Percentiles rank a stretch among this genome's conserved stretches.
These are phyloP conservation scores for Ustilago bromivora DNA, from an alignment of 1,284 basidiomycete genomes.

Conservation along the genomic window DNA sequence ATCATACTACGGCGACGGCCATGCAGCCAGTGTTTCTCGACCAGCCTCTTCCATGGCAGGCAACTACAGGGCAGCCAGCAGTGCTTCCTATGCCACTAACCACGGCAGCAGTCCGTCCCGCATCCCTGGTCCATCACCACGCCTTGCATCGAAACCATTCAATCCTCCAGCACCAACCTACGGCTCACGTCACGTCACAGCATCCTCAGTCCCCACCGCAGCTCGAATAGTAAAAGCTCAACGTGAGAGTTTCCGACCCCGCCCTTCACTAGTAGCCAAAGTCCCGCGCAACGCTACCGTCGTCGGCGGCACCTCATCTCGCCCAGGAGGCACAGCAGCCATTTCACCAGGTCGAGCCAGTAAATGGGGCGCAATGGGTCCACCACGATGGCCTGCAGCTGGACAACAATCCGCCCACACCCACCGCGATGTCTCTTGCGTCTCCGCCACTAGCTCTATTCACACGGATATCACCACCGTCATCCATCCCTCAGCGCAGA, in stretches of 20 bases:
- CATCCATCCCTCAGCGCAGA: conserved; percentile 26
- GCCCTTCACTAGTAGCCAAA: conserved; percentile 48
- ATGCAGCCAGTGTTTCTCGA: conserved; percentile 25
- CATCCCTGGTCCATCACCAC: conserved; percentile 37
- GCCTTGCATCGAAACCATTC: conserved; percentile 18
- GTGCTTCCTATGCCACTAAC: conserved; percentile 26
- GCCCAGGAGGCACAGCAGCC: background rate
- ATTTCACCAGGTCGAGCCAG: conserved; percentile 49
- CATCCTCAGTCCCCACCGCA: conserved; percentile 20
- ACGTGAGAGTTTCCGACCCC: conserved; percentile 48
- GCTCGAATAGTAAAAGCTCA: conserved; percentile 34
- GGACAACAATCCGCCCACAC: conserved; percentile 19
- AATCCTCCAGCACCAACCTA: conserved; percentile 24
- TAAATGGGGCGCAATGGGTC: conserved; percentile 56
- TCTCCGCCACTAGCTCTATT: conserved; percentile 40
- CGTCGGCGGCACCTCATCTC: conserved; percentile 18
- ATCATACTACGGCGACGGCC: conserved; percentile 16
- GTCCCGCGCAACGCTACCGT: conserved; percentile 28
- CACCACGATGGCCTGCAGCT: conserved; percentile 42
- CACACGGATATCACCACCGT: conserved; percentile 52
- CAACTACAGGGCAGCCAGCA: conserved; percentile 31
- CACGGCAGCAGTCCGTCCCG: conserved; percentile 39
- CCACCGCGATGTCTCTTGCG: conserved; percentile 42
- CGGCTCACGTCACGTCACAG: conserved; percentile 30
- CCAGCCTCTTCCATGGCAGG: conserved; percentile 39